Evolutionary conservation across 1,284 basidiomycete species (phyloP), one percentile per base, ranked within the genome.

Genomic region (Marasmius oreades): DNA sequence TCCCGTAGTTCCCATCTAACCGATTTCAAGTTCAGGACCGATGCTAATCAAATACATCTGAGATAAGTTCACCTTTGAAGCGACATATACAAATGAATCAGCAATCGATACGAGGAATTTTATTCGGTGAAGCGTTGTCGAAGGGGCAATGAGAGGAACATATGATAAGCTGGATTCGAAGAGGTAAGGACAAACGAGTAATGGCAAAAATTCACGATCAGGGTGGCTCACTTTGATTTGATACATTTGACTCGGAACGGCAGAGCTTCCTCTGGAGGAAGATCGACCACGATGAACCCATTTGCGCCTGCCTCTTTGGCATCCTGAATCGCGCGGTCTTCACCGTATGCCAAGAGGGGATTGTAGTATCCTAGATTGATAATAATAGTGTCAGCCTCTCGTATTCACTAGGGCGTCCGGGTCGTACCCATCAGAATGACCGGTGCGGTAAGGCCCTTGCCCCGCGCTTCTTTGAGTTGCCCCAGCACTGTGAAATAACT

Each of bases 51-150:
- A 45, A 55, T 22, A 37, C 18, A 55, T 50, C 36, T 46, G 26
- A 33, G 33, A 37, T 34, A n/a, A 36, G 60, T 73, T 48, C 63
- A 90, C 91, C 78, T 92, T 93, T 36, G 92, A 95, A 10, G 97
- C 93, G 54, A 99, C 88, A 70, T 99, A 99, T 65, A 99, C 93
- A 78, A 99, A 99, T 3, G 91, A 88, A 72, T 99, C 95, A 22
- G 97, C 95, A 61, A 98, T 96, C 7, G 88, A 86, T 5, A 92
- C 78, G 34, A 99, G 81, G 76, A 97, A 96, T 67, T 91, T 87
- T 69, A 99, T 92, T 39, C 97, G 90, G 56, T 84, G 77, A 46
- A 90, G 76, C 18, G 90, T 88, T 1, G 97, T 99, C 1, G 94
- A 96, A 3, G 97, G 97, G 0, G 96, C 95, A 63, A 99, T 90